Base-by-base conservation (phyloP, 768 basidiomycete genomes). In the Russula emetica region DNA sequence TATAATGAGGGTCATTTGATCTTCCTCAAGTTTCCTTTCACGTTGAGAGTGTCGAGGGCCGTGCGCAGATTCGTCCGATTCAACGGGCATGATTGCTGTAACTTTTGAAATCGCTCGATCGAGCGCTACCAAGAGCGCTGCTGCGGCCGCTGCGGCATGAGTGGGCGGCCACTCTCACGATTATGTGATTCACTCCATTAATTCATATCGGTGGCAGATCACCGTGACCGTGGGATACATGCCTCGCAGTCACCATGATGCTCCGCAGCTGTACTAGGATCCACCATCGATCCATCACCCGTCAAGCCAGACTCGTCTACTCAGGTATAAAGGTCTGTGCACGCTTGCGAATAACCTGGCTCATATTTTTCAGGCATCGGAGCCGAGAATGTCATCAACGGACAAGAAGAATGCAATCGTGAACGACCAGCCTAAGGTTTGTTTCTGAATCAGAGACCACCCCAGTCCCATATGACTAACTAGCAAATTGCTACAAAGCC, bases 31-130 rank as follows among this genome's bases (percentile, higher is more conserved):
- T 72, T 87, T 90, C 71, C 78, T 82, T 64, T 90, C 88, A 71
- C 89, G 76, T 64, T 87, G 87, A 24, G 89, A 90, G 58, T 83
- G 76, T 50, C 83, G 76, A 2, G 79, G 78, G 16, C 72, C 75
- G 22, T 76, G 67, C 5, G 74, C 44, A 13, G 65, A 40, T 44
- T 64, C 66, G 69, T 49, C 22, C 60, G 28, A 28, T 28, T 30
- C 30, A 30, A 5, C 66, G 14, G 69, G 67, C 69, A 70, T 70
- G 55, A 55, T 34, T 55, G 6, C n/a, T n/a, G n/a, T n/a, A n/a
- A 34, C 32, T 10, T 34, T 34, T 34, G 32, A 34, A 34, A 30
- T 30, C 30, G 3, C 30, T 30, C 4, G n/a, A n/a, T n/a, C n/a
- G n/a, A n/a, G n/a, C n/a, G n/a, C n/a, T n/a, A n/a, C n/a, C n/a